Evolutionary conservation across 257 asterid species (phyloP).

Genomic region (Verbena officinalis): DNA sequence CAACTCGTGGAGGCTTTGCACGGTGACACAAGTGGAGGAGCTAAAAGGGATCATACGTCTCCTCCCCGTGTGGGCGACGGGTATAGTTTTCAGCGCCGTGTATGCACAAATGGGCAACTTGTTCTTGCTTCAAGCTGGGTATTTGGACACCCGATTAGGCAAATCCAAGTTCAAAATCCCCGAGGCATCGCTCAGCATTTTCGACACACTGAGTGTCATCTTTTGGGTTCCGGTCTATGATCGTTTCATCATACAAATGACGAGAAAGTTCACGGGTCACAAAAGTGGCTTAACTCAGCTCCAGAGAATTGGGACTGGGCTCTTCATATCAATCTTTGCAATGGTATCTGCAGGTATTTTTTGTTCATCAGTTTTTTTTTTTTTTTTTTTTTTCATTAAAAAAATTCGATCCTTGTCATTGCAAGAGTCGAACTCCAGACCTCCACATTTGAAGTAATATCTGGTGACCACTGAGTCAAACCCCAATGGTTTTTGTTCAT

Average conservation of each 20-base stretch:
- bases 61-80: constrained; percentile 66
- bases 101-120: constrained; percentile 68
- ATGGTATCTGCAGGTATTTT: constrained; percentile 54
- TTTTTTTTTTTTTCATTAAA: too few relatives aligned
- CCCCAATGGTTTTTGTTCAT: too few relatives aligned
- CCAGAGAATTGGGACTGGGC: constrained; percentile 66
- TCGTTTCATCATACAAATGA: constrained; percentile 50
- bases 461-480: too few relatives aligned
- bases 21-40: constrained; percentile 70
- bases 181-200: constrained; percentile 65
- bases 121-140: constrained; percentile 63
- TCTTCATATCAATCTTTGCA: constrained; percentile 64
- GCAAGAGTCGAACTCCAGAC: too few relatives aligned
- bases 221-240: constrained; percentile 83
- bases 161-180: constrained; percentile 58
- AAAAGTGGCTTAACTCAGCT: constrained; percentile 65
- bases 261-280: constrained; percentile 70
- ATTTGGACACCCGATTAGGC: constrained; percentile 55
- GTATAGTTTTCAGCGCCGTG: constrained; percentile 53
- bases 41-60: constrained; percentile 56
- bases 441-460: too few relatives aligned
- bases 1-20: constrained; percentile 58
- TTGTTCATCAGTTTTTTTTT: too few relatives aligned
- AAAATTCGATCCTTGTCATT: too few relatives aligned
- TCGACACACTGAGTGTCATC: constrained; percentile 66